Conservation (phyloP, 257 asterid genomes). For the Lycium ferocissimum region DNA sequence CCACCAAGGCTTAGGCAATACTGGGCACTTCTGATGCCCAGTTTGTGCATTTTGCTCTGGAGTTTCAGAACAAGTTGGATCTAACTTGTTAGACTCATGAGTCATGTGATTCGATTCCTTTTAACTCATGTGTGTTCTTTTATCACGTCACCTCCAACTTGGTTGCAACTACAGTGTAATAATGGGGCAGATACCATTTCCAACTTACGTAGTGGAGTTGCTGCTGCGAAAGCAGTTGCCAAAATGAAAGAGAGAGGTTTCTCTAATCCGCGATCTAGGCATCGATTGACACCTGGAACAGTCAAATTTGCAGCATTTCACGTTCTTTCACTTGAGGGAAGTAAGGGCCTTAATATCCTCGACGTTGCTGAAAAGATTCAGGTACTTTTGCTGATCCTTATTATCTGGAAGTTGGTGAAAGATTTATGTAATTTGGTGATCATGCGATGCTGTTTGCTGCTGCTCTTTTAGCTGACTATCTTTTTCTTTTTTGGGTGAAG, state of each 20-base stretch:
- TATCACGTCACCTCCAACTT: not conserved
- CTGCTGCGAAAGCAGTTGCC: conserved; percentile 88
- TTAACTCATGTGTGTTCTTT: not conserved
- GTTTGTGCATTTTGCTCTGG: not conserved
- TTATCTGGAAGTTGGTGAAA: conserved; percentile 25
- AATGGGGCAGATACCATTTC: conserved; percentile 64
- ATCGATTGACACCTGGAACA: conserved; percentile 95
- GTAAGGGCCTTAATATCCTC: conserved; percentile 75
- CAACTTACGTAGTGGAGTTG: conserved; percentile 81
- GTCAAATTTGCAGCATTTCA: conserved; percentile 94
- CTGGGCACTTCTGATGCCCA: not conserved
- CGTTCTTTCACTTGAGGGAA: conserved; percentile 85
- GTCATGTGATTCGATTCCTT: not conserved
- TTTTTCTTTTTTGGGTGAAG: conserved; percentile 44
- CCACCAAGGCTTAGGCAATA: conserved; percentile 9
- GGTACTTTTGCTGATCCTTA: conserved; percentile 48
- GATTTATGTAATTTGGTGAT: conserved; percentile 32
- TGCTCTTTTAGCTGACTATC: conserved; percentile 22
- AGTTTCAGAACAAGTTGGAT: not conserved
- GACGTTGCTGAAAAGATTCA: conserved; percentile 95
- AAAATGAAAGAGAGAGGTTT: conserved; percentile 85
- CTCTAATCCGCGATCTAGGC: conserved; percentile 81
- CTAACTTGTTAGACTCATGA: conserved; percentile 14
- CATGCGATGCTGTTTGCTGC: conserved; percentile 8
- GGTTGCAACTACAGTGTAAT: conserved; percentile 58